Evolutionary conservation across 2,329 filamentous ascomycete species (phyloP).

Genomic region (Fusarium paranaense): DNA sequence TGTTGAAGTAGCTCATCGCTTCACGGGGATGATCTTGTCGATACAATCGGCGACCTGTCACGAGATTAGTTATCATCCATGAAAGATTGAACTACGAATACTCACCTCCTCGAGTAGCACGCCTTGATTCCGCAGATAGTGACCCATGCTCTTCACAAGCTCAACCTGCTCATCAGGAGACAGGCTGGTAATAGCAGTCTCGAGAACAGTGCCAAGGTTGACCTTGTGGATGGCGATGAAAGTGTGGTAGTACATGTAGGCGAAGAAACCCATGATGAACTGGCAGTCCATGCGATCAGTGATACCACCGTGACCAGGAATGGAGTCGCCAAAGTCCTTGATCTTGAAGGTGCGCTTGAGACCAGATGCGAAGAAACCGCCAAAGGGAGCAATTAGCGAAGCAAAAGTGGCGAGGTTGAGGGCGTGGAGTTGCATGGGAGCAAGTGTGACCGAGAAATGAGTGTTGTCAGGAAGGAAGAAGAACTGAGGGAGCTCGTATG

Average conservation of each 20-base stretch:
- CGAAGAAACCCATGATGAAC: slow-evolving; percentile 99
- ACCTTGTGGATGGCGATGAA: slow-evolving; percentile 93
- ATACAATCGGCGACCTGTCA: slow-evolving; percentile 43
- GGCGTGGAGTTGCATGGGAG: slow-evolving; percentile 94
- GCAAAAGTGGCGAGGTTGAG: slow-evolving; percentile 92
- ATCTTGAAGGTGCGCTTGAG: slow-evolving; percentile 99
- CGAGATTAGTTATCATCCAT: slow-evolving; percentile 5
- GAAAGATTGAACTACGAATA: not conserved
- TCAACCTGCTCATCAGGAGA: slow-evolving; percentile 90
- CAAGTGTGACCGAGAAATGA: slow-evolving; percentile 76
- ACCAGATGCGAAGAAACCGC: slow-evolving; percentile 97
- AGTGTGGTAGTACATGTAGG: slow-evolving; percentile 98
- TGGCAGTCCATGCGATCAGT: slow-evolving; percentile 99
- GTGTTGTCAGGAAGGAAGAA: slow-evolving; percentile 73
- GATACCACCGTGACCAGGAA: slow-evolving; percentile 96
- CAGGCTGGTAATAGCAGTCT: slow-evolving; percentile 91
- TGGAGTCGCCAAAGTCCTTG: slow-evolving; percentile 99
- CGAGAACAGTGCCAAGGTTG: slow-evolving; percentile 87
- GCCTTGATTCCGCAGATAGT: slow-evolving; percentile 75
- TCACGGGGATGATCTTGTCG: slow-evolving; percentile 39
- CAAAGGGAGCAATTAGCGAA: slow-evolving; percentile 95
- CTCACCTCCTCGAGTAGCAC: slow-evolving; percentile 50
- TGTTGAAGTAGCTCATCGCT: slow-evolving; percentile 32
- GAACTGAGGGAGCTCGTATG: slow-evolving; percentile 78
- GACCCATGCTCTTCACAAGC: slow-evolving; percentile 72